Base-by-base conservation (phyloP, 1,284 basidiomycete species). In the Peniophora sp. region DNA sequence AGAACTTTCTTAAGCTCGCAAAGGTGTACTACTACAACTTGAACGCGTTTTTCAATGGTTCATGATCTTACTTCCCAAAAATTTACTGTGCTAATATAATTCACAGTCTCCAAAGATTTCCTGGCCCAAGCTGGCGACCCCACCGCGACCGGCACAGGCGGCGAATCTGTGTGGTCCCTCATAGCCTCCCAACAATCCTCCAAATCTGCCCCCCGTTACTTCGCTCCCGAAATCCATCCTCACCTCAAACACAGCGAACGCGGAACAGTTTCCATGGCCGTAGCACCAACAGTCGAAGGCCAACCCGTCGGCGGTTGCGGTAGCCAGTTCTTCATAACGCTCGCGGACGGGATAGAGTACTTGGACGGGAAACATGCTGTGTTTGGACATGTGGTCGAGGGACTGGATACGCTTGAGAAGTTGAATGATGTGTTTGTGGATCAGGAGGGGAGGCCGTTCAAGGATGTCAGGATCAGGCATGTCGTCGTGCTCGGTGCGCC, bases 1-100 rank as follows among this genome's bases (percentile, higher is more conserved):
- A 91, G 66, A 99, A 98, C 76, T 98, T 98, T 65, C 80, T 99
- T 56, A 98, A 99, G 67, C 77, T 99, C 50, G 97, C 94, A 72
- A 96, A 96, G 72, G 76, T 91, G 55, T 97, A 97, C 67, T 96
- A 96, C 66, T 98, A 97, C 74, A 95, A 93, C 65, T 72, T 97
- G 57, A 90, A 93, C 65, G 91, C 92, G 0, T 98, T 99, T 74
- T 97, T 97, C 77, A 97, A 97, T 69, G 91, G 92, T 92, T 56
- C 51, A 83, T 36, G 34, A n/a, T 36, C 34, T 36, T 10, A 10
- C 34, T 36, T 36, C n/a, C 34, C n/a, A 10, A n/a, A 10, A 10
- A 20, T 41, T 8, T 41, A 16, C 19, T 5, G 6, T 8, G 38
- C 19, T 41, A 41, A 41, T 41, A 20, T 41, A 41, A 5, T 68